A percentile compares a stretch with the other conserved stretches of the same genome.
Conservation (phyloP, 345 rosid genomes). For the Murraya paniculata region DNA sequence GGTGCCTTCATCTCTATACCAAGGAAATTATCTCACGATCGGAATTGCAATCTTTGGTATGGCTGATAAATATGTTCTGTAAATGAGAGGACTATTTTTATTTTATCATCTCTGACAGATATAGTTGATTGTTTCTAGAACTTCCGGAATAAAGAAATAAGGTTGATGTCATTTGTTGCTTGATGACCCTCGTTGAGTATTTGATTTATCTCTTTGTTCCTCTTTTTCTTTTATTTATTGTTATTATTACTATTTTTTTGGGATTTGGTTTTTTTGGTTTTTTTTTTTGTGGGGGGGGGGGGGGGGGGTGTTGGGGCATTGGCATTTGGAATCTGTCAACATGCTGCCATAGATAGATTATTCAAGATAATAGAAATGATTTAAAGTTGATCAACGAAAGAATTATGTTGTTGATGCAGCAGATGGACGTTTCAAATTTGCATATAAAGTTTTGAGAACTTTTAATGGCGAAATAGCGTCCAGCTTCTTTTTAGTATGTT, state of each 20-base stretch:
- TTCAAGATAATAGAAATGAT: background rate
- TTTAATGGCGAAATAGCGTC: background rate
- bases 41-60: constrained; percentile 86
- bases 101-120: constrained; percentile 6
- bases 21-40: constrained; percentile 76
- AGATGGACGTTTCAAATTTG: background rate
- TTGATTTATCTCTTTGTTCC: background rate
- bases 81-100: background rate
- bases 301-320: background rate
- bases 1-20: constrained; percentile 81
- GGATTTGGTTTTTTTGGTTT: too few relatives aligned
- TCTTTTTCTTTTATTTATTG: background rate
- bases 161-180: background rate
- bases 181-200: background rate
- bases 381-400: background rate
- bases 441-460: background rate
- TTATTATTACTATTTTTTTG: background rate
- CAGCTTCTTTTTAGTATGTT: background rate
- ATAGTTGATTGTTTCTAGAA: background rate
- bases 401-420: background rate
- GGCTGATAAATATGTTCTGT: constrained; percentile 17
- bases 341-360: background rate
- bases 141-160: background rate
- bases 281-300: background rate
- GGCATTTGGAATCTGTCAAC: background rate